Percentiles rank a stretch among this genome's conserved stretches.
phyloP scores from a whole-genome alignment of 2,329 filamentous ascomycete genomes.

The Atkinsonella hypoxylon region DNA sequence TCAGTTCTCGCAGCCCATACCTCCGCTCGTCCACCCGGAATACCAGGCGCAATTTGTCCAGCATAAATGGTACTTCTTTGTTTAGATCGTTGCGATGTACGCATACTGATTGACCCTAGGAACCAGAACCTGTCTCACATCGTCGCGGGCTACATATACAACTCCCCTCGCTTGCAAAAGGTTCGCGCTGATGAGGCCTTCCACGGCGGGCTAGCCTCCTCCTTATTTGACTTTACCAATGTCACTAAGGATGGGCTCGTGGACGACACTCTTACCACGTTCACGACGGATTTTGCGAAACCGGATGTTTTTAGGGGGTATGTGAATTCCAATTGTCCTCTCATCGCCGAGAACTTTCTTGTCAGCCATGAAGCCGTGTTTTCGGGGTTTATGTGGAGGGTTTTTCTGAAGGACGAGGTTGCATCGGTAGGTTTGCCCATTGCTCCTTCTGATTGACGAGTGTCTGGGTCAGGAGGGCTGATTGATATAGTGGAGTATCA shows the following conservation, averaged over 20 bases:
- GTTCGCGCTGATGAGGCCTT: constrained; percentile 22
- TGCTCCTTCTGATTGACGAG: background rate
- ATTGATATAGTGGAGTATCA: constrained; percentile 22
- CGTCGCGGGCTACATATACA: constrained; percentile 22
- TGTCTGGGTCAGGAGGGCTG: background rate
- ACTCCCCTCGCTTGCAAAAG: constrained; percentile 17
- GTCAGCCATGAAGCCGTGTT: constrained; percentile 14
- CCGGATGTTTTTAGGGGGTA: constrained; percentile 21
- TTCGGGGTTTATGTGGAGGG: constrained; percentile 11
- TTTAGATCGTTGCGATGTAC: no score
- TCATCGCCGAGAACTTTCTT: constrained; percentile 19
- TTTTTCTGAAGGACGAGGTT: constrained; percentile 11
- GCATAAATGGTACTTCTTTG: constrained; percentile 22
- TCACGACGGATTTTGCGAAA: constrained; percentile 7
- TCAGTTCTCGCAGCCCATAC: constrained; percentile 20
- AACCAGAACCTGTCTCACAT: constrained; percentile 27
- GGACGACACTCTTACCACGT: constrained; percentile 22
- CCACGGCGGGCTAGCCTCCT: constrained; percentile 17
- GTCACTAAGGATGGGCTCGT: constrained; percentile 22
- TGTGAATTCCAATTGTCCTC: constrained; percentile 25
- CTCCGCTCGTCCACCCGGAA: constrained; percentile 19
- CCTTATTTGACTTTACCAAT: constrained; percentile 24
- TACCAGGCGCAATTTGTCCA: constrained; percentile 23
- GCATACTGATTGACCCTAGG: constrained; percentile 11
- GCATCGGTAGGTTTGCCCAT: constrained; percentile 13